Evolutionary conservation across 2,329 filamentous ascomycete genomes (phyloP).

Genomic region (Diaporthe humulicola): DNA sequence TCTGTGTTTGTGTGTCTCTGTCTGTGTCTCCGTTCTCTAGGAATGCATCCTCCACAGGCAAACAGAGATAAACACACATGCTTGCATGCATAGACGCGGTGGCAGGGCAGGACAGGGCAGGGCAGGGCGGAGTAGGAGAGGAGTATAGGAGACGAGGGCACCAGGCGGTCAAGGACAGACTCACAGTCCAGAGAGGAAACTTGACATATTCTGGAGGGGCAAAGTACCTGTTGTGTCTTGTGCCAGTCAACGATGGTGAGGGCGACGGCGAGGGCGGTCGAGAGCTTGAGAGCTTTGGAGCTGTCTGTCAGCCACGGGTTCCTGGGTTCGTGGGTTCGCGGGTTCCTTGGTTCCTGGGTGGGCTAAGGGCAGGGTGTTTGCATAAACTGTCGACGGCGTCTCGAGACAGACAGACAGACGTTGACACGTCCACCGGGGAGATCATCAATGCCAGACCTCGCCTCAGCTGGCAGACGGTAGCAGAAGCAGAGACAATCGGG

Average conservation of each 20-base stretch:
- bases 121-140: neutral
- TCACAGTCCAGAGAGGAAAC: slow-evolving; percentile 50
- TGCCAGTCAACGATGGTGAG: slow-evolving; percentile 10
- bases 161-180: slow-evolving; percentile 38
- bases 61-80: neutral
- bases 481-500: slow-evolving; percentile 4
- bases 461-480: slow-evolving; percentile 6
- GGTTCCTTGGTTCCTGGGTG: slow-evolving; percentile 14
- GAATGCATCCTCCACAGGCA: neutral
- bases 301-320: slow-evolving; percentile 28
- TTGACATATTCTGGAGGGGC: slow-evolving; percentile 44
- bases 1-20: neutral
- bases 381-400: slow-evolving; percentile 17
- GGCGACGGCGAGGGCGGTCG: slow-evolving; percentile 1
- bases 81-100: neutral
- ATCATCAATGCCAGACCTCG: slow-evolving; percentile 21
- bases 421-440: slow-evolving; percentile 33
- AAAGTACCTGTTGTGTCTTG: slow-evolving; percentile 28
- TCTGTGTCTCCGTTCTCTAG: neutral
- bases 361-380: slow-evolving; percentile 15
- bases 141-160: neutral
- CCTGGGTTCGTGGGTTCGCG: too few relatives aligned
- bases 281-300: slow-evolving; percentile 19
- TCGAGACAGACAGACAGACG: slow-evolving; percentile 29
- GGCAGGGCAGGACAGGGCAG: neutral